Evolutionary conservation across 257 asterid species (phyloP), one percentile per base, ranked within the genome.

Genomic region (Gentiana straminea): DNA sequence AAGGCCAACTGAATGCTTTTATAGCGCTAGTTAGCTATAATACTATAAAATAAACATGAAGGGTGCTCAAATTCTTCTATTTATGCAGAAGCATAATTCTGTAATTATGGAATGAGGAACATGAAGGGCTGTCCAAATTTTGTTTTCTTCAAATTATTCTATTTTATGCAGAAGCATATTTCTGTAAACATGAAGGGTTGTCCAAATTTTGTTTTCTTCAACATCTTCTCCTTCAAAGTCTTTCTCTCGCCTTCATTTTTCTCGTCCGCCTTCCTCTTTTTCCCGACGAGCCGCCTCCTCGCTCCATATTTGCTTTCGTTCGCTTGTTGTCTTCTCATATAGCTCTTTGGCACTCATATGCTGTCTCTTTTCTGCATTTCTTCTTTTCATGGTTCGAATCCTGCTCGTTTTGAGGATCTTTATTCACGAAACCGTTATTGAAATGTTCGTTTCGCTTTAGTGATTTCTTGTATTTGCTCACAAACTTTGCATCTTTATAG

Each of bases 171-270:
- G 24, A 15, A 15, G 24, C 24, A 15, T 15, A 15, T 15, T 15
- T 15, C 24, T 15, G 24, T 15, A 15, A 15, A 15, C 97, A 92
- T 87, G 36, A 88, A 93, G 4, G 98, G 98, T 56, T 88, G 97
- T 58, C 98, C 98, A 0, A 78, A 79, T 74, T 57, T 83, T 1
- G 98, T 92, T 75, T 83, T 92, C 91, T 88, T 88, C 43, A 65
- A 78, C 95, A 92, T 92, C 74, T 85, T 92, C 79, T 68, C 82
- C 80, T 84, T 83, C 46, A 72, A 57, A 35, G 60, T 64, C 74
- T 61, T 88, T 69, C 98, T 78, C 54, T 77, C 75, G 54, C 77
- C 75, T 77, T 79, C 90, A 13, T 82, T 59, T 67, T 51, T 63
- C 66, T 76, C n/a, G 77, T 60, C 72, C 83, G 61, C 68, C 76